Evolutionary conservation across 116 monocot species (phyloP).

Genomic region (Posidonia oceanica): DNA sequence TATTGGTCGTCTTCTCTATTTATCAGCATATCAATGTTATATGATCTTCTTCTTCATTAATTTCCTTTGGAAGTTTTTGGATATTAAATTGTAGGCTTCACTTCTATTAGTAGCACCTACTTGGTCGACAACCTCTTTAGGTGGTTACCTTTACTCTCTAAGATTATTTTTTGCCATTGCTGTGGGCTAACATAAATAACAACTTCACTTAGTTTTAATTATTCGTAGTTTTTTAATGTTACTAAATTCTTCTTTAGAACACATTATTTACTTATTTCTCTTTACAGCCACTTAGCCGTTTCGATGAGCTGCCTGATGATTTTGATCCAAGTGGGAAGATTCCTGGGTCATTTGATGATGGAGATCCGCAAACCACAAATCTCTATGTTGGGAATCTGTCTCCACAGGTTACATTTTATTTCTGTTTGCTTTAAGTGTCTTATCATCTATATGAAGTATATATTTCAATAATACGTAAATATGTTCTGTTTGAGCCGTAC

Average conservation of each 20-base stretch:
- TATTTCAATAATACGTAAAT: neutral
- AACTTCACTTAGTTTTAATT: no score
- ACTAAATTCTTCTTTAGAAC: neutral
- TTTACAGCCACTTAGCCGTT: slow-evolving; percentile 65
- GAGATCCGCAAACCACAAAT: slow-evolving; percentile 99
- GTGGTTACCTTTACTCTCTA: no score
- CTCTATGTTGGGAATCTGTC: slow-evolving; percentile 99
- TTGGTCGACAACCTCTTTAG: no score
- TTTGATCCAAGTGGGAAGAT: slow-evolving; percentile 89
- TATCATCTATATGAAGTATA: neutral
- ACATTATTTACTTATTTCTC: neutral
- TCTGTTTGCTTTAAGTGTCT: neutral
- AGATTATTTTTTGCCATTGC: no score
- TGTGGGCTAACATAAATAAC: no score
- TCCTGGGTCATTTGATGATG: slow-evolving; percentile 99
- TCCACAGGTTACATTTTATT: slow-evolving; percentile 50
- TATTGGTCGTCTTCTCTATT: no score
- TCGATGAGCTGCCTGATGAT: slow-evolving; percentile 93
- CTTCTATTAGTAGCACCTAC: no score
- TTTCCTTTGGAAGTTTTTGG: no score
- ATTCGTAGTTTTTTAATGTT: no score
- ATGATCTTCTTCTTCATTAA: no score
- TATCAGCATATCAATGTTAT: no score
- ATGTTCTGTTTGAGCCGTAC: neutral
- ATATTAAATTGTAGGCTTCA: no score